Percentiles rank a stretch among this genome's conserved stretches.
Conservation (phyloP, 2,329 filamentous ascomycete genomes). For the Aureobasidium mangrovei region DNA sequence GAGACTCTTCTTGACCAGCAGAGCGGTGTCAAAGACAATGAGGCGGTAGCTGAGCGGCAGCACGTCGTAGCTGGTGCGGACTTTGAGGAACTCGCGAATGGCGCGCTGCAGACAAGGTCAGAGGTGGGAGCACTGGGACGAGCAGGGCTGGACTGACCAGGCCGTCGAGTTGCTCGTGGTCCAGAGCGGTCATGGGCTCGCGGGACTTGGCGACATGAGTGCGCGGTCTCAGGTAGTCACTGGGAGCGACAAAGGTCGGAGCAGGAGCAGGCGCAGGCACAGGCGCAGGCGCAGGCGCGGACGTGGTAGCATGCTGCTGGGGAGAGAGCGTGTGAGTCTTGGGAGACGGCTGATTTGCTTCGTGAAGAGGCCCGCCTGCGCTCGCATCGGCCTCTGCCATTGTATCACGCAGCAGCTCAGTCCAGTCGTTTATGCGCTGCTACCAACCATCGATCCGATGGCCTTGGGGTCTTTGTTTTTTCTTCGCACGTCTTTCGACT, state of each 20-base stretch:
- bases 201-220: constrained; percentile 18
- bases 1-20: constrained; percentile 94
- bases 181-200: constrained; percentile 49
- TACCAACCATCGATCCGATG: too few relatives aligned
- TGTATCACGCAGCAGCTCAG: not conserved
- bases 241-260: constrained; percentile 30
- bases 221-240: constrained; percentile 28
- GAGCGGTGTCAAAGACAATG: constrained; percentile 87
- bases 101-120: constrained; percentile 52
- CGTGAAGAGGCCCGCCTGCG: constrained; percentile 9
- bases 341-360: not conserved
- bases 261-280: constrained; percentile 11
- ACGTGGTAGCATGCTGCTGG: not conserved
- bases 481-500: too few relatives aligned
- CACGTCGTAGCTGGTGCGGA: constrained; percentile 95
- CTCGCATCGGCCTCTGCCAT: constrained; percentile 11
- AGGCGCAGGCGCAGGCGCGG: not conserved
- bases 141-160: constrained; percentile 49
- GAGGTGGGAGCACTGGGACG: constrained; percentile 12
- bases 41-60: constrained; percentile 91
- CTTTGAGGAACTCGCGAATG: constrained; percentile 91
- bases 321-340: not conserved
- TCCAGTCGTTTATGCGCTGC: not conserved
- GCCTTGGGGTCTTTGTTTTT: too few relatives aligned
- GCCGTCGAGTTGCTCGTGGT: constrained; percentile 69